A percentile compares a stretch with the other conserved stretches of the same genome.
phyloP scores from a whole-genome alignment of 2,329 filamentous ascomycete species.

The Graphilbum fragrans region DNA sequence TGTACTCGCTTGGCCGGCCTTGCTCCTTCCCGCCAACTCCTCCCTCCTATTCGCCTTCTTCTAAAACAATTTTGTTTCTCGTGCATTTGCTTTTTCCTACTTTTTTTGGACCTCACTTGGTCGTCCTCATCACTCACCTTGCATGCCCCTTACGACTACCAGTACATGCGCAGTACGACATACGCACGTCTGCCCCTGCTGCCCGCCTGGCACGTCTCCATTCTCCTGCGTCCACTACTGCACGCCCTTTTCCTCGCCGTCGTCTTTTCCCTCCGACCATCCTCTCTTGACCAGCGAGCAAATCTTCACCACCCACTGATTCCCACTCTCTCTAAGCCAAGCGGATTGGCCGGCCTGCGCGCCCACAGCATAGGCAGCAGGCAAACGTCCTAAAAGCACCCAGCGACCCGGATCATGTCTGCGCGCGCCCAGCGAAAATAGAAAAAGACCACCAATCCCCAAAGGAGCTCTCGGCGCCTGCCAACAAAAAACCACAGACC shows the following conservation, averaged over 20 bases:
- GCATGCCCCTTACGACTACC: too few species aligned
- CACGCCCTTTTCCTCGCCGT: constrained; percentile 1
- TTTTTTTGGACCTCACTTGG: too few species aligned
- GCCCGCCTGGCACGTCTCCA: constrained; percentile 7
- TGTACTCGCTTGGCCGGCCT: too few species aligned
- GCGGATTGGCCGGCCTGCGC: background rate
- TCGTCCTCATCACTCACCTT: too few species aligned
- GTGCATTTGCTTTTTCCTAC: too few species aligned
- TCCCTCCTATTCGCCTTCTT: too few species aligned
- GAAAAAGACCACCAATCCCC: background rate
- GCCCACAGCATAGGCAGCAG: background rate
- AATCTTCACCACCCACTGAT: too few species aligned
- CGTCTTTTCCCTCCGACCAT: background rate
- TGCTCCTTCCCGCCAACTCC: too few species aligned
- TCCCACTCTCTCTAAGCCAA: background rate
- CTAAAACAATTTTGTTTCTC: too few species aligned
- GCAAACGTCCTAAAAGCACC: background rate
- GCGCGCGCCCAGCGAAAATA: background rate
- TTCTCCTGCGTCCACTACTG: constrained; percentile 10
- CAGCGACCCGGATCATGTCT: too few species aligned
- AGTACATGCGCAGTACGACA: too few species aligned
- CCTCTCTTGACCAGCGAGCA: background rate
- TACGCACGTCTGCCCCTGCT: background rate
- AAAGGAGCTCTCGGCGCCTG: background rate
- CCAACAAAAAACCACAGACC: background rate